Evolutionary conservation across 2,329 filamentous ascomycete genomes (phyloP), one percentile per base, ranked within the genome.

Genomic region (Sarocladium kiliense): DNA sequence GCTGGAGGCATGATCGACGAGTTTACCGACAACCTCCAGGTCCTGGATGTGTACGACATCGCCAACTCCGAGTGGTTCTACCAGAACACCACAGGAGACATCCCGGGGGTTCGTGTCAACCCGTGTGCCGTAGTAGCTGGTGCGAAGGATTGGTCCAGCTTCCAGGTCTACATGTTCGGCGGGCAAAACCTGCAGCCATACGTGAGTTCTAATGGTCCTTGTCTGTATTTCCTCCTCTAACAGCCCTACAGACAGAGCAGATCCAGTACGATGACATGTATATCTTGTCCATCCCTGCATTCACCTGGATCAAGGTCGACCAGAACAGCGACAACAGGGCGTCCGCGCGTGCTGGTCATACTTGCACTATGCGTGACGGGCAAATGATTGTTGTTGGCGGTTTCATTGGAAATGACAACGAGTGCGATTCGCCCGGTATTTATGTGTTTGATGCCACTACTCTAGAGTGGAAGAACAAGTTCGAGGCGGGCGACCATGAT

Each of bases 141-240:
- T 75, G 75, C 82, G 0, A 80, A 86, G 6, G 87, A 89, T 63
- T 87, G 87, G 9, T 87, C 84, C 18, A 88, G 84, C 26, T 89
- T 89, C 65, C 88, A 91, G 64, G 78, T 92, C 44, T 90, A 91
- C 70, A 80, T 91, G 71, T 91, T 87, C 64, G 88, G 87, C 12
- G 88, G 88, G 0, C 88, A 91, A 65, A 88, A 88, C 60, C 74
- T 91, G 1, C 76, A 82, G 25, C 87, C 88, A 1, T 79, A 77
- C 57, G 84, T 75, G 61, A 63, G 72, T 65, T 19, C 18, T 34
- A 3, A 6, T 36, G 12, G 21, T 7, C 3, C 2, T 11, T 0
- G 18, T 19, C 5, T 18, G 12, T 18, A 26, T 14, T 10, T 9
- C 45, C 59, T 59, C 51, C 62, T 10, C 58, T 58, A 55, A 65